Base-by-base conservation (phyloP, 148 eudicot species). In the Talinum fruticosum region DNA sequence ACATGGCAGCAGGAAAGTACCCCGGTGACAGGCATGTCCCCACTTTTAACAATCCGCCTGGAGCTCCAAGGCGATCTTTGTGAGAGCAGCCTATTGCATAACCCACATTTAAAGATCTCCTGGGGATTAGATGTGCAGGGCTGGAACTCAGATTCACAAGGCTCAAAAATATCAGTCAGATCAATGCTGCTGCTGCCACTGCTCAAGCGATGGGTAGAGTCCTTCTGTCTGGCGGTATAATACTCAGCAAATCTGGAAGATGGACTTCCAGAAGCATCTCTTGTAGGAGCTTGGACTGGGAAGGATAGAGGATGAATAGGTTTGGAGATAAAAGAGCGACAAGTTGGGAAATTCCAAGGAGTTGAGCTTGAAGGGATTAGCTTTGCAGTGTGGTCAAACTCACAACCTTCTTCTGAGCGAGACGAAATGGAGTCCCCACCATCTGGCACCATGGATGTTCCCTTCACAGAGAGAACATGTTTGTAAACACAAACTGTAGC, bases 1-100 rank as follows among this genome's bases (percentile, higher is more conserved):
- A 96, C 90, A 81, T 93, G 99, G 16, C 86, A 85, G 72, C 97
- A 93, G 15, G 90, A 87, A 62, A 96, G 97, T 45, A 96, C 91
- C 66, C 97, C 97, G 2, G 99, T 83, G 51, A 87, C 85, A 0
- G 99, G 99, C 94, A 93, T 84, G 82, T 96, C 99, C 28, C 92
- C 94, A 74, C 92, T 89, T 84, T 33, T 16, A 62, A 62, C 66
- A 10, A 62, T 26, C 12, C 66, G 66, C 15, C 91, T 88, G 14
- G 97, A 93, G 80, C 97, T 82, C 97, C 97, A 96, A 15, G 99
- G 97, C 6, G 97, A 96, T 82, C 97, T 87, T 33, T 96, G 97
- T 32, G 99, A 93, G 73, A 96, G 99, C 70, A 87, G 77, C 75
- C 94, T 88, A 67, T 93, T 97, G 74, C 99, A 93, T 47, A 93